Conservation (phyloP, 768 basidiomycete species). For the Pholiota molesta region DNA sequence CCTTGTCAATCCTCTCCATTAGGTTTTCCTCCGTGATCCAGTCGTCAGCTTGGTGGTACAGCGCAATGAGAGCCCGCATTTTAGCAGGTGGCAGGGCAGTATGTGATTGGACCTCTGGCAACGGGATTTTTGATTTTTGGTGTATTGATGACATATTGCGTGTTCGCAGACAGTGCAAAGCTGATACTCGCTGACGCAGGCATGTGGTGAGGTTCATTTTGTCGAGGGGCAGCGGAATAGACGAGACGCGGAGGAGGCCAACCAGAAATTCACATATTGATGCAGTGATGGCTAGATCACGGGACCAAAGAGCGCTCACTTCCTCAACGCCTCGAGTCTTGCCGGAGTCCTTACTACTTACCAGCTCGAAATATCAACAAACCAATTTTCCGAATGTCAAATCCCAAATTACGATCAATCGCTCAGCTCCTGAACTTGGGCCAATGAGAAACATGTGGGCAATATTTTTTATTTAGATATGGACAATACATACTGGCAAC, state of each 20-base stretch:
- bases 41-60: slow-evolving; percentile 75
- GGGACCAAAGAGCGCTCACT: slow-evolving; percentile 7
- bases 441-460: too few species aligned
- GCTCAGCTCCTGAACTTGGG: too few species aligned
- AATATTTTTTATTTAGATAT: too few species aligned
- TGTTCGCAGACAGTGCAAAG: slow-evolving; percentile 14
- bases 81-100: slow-evolving; percentile 53
- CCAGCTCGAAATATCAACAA: background rate
- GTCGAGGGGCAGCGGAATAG: slow-evolving; percentile 1
- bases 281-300: slow-evolving; percentile 5
- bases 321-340: too few species aligned
- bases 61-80: slow-evolving; percentile 73
- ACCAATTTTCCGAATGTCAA: background rate
- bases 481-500: too few species aligned
- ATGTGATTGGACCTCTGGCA: slow-evolving; percentile 26
- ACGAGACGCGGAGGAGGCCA: background rate
- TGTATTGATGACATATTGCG: slow-evolving; percentile 15
- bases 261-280: slow-evolving; percentile 5
- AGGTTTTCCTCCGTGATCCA: slow-evolving; percentile 78
- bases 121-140: slow-evolving; percentile 3
- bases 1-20: slow-evolving; percentile 61
- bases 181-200: slow-evolving; percentile 15
- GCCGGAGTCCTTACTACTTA: too few species aligned
- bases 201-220: slow-evolving; percentile 23
- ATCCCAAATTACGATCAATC: too few species aligned